Percentiles rank a stretch among this genome's conserved stretches.
Conservation (phyloP, 495 filamentous ascomycete genomes). For the Penicillium atrosanguineum region DNA sequence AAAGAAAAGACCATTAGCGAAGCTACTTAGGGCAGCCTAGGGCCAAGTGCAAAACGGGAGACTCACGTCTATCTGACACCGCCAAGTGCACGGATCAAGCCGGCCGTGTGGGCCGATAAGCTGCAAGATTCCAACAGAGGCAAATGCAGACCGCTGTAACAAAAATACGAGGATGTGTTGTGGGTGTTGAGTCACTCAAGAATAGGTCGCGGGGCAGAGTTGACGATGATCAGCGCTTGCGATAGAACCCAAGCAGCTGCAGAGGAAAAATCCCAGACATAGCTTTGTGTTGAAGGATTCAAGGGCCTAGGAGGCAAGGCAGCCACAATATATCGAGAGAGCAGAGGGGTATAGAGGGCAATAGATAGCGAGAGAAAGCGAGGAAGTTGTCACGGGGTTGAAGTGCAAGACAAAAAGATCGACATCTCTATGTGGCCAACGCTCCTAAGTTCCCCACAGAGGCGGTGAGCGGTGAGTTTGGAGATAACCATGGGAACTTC, state of each 20-base stretch:
- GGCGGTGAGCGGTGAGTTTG: neutral
- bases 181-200: neutral
- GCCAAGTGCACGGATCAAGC: slow-evolving; percentile 1
- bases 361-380: neutral
- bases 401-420: neutral
- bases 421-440: neutral
- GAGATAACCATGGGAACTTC: neutral
- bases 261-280: slow-evolving; percentile 14
- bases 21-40: neutral
- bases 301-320: neutral
- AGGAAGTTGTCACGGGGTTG: neutral
- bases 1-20: neutral
- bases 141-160: neutral
- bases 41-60: neutral
- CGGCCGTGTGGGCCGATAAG: neutral
- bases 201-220: neutral
- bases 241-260: slow-evolving; percentile 17
- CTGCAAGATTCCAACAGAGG: neutral
- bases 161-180: neutral
- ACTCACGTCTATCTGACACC: slow-evolving; percentile 12
- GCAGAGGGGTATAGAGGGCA: neutral
- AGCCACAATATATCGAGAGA: neutral
- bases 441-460: neutral
- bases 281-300: slow-evolving; percentile 2
- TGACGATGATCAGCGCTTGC: slow-evolving; percentile 18